These are phyloP conservation scores for Boletus patriciae DNA, from an alignment of 768 basidiomycete species.

Conservation along the genomic window DNA sequence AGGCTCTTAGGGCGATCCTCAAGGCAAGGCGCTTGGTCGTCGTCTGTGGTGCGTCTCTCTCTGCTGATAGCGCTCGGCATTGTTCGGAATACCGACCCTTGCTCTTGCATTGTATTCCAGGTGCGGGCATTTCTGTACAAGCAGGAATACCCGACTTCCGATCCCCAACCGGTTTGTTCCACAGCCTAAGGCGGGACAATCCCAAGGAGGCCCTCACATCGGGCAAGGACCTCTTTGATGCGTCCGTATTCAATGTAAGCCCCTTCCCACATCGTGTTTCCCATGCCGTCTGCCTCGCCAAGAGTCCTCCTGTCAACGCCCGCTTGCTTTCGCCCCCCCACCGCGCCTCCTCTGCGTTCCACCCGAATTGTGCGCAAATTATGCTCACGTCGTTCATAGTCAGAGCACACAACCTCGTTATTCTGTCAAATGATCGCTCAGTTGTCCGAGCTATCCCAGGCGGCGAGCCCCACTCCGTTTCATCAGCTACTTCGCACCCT, in stretches of 20 bases:
- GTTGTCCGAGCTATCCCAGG: slow-evolving; percentile 68
- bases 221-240: slow-evolving; percentile 89
- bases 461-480: slow-evolving; percentile 78
- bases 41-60: slow-evolving; percentile 66
- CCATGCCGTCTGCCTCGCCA: slow-evolving; percentile 1
- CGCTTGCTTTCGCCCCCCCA: not conserved
- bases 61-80: slow-evolving; percentile 13
- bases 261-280: not conserved
- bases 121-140: slow-evolving; percentile 85
- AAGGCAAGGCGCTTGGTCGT: slow-evolving; percentile 85
- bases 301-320: not conserved
- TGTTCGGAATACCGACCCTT: slow-evolving; percentile 1
- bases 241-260: slow-evolving; percentile 82
- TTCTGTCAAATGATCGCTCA: slow-evolving; percentile 91
- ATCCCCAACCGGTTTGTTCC: slow-evolving; percentile 78
- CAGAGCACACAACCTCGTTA: slow-evolving; percentile 68
- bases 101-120: slow-evolving; percentile 37
- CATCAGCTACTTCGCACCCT: slow-evolving; percentile 73
- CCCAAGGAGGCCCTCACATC: slow-evolving; percentile 67
- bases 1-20: slow-evolving; percentile 62
- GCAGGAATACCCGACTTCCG: slow-evolving; percentile 92
- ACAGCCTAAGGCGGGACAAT: slow-evolving; percentile 74
- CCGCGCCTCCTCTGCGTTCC: not conserved
- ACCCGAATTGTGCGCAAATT: slow-evolving; percentile 2
- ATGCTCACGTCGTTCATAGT: slow-evolving; percentile 44